Conservation (phyloP, 176 grass and related monocot genomes). For the Aegilops speltoides region DNA sequence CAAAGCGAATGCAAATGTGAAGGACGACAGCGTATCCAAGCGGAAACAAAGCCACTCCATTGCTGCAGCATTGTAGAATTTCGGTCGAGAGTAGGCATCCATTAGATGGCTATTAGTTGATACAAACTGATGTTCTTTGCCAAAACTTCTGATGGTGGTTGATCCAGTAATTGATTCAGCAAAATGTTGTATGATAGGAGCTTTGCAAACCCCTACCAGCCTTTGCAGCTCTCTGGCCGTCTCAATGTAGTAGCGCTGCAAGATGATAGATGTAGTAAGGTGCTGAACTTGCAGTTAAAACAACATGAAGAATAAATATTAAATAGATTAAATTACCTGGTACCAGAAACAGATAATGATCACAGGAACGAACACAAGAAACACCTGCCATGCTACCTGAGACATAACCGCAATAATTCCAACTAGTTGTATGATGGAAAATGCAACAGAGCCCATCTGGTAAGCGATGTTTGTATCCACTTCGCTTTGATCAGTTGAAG, state of each 20-base stretch:
- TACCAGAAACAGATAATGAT: conserved; percentile 66
- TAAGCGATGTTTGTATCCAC: conserved; percentile 60
- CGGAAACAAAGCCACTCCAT: conserved; percentile 86
- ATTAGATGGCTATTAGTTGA: conserved; percentile 57
- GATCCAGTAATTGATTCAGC: conserved; percentile 89
- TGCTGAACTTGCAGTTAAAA: not conserved
- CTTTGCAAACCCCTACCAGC: conserved; percentile 74
- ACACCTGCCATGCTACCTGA: conserved; percentile 88
- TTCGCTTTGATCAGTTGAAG: conserved; percentile 76
- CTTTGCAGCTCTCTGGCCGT: conserved; percentile 73
- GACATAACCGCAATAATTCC: conserved; percentile 92
- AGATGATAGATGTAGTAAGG: conserved; percentile 10
- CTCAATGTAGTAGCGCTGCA: conserved; percentile 80
- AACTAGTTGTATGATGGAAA: conserved; percentile 69
- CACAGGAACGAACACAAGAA: conserved; percentile 76
- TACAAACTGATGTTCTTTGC: conserved; percentile 60
- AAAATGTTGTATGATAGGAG: conserved; percentile 92
- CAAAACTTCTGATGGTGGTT: conserved; percentile 85
- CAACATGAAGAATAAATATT: not conserved
- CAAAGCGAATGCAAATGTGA: conserved; percentile 83
- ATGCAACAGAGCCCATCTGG: conserved; percentile 54
- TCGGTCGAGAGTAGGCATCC: conserved; percentile 69
- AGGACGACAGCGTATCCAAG: conserved; percentile 60
- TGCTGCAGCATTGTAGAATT: conserved; percentile 65
- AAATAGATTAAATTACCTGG: conserved; percentile 57